phyloP scores from a whole-genome alignment of 2,329 filamentous ascomycete genomes.

The Beauveria caledonica region DNA sequence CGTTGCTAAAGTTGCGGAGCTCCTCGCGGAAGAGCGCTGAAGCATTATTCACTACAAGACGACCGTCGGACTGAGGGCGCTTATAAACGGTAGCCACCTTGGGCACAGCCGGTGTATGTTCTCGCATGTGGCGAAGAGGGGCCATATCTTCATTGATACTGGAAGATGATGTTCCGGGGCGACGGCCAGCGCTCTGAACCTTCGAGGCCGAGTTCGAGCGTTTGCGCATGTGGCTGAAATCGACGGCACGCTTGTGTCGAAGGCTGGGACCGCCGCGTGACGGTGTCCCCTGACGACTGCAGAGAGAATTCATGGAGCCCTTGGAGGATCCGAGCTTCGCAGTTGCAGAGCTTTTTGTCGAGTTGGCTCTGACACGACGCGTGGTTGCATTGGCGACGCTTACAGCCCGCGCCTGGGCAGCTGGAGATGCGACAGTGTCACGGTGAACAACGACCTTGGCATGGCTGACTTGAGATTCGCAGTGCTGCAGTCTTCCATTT shows the following conservation, averaged over 20 bases:
- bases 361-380: slow-evolving; percentile 23
- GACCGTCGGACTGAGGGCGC: slow-evolving; percentile 20
- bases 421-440: slow-evolving; percentile 24
- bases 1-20: slow-evolving; percentile 72
- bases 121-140: slow-evolving; percentile 14
- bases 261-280: slow-evolving; percentile 34
- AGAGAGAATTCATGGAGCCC: slow-evolving; percentile 42
- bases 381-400: slow-evolving; percentile 24
- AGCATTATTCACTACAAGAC: slow-evolving; percentile 18
- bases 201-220: slow-evolving; percentile 24
- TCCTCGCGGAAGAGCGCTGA: slow-evolving; percentile 57
- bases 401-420: slow-evolving; percentile 23
- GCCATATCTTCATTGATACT: neutral
- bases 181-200: slow-evolving; percentile 11
- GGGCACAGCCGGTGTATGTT: slow-evolving; percentile 23
- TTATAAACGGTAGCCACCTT: slow-evolving; percentile 17
- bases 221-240: slow-evolving; percentile 44
- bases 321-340: slow-evolving; percentile 26
- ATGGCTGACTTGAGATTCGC: slow-evolving; percentile 45
- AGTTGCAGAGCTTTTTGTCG: slow-evolving; percentile 21
- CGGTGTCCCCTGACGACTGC: slow-evolving; percentile 36
- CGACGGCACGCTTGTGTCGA: slow-evolving; percentile 44
- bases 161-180: slow-evolving; percentile 7
- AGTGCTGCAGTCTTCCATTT: slow-evolving; percentile 41
- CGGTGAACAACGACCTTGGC: slow-evolving; percentile 64